Conservation (phyloP, 1,284 basidiomycete species). For the Porphyrellus sp. region DNA sequence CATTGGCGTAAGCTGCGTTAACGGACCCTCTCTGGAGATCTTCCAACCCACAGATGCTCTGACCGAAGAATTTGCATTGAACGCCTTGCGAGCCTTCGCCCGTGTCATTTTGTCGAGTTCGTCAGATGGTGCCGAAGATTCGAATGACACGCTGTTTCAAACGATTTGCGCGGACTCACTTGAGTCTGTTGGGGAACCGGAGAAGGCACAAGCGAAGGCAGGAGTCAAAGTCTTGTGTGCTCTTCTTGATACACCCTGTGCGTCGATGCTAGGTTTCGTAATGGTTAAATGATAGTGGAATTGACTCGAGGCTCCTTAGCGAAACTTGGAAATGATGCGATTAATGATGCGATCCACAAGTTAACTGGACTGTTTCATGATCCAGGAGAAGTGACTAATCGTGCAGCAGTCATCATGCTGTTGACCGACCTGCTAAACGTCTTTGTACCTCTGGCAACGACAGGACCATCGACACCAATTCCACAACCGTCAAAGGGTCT, state of each 20-base stretch:
- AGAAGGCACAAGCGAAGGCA: conserved; percentile 86
- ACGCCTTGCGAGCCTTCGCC: conserved; percentile 68
- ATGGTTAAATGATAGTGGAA: conserved; percentile 3
- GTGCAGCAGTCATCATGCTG: conserved; percentile 65
- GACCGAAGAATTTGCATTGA: conserved; percentile 72
- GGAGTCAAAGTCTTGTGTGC: conserved; percentile 80
- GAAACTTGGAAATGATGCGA: conserved; percentile 64
- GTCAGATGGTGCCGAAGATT: conserved; percentile 36
- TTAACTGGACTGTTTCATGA: conserved; percentile 74
- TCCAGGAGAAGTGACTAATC: conserved; percentile 73
- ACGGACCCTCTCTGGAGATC: conserved; percentile 50
- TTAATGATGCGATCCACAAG: conserved; percentile 67
- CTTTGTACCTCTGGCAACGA: conserved; percentile 30
- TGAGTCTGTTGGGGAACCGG: conserved; percentile 77
- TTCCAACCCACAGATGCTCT: conserved; percentile 82
- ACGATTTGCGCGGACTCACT: conserved; percentile 80
- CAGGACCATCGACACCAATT: conserved; percentile 1
- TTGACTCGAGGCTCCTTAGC: conserved; percentile 43
- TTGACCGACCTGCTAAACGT: conserved; percentile 60
- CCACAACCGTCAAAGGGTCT: background rate
- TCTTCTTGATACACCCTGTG: conserved; percentile 74
- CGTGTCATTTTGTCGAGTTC: conserved; percentile 60
- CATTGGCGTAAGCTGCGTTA: background rate
- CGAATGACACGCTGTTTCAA: conserved; percentile 60
- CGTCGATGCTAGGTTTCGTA: conserved; percentile 30